A percentile compares a stretch with the other conserved stretches of the same genome.
These are phyloP conservation scores for Neurospora pannonica DNA, from an alignment of 495 filamentous ascomycete genomes.

Conservation along the genomic window DNA sequence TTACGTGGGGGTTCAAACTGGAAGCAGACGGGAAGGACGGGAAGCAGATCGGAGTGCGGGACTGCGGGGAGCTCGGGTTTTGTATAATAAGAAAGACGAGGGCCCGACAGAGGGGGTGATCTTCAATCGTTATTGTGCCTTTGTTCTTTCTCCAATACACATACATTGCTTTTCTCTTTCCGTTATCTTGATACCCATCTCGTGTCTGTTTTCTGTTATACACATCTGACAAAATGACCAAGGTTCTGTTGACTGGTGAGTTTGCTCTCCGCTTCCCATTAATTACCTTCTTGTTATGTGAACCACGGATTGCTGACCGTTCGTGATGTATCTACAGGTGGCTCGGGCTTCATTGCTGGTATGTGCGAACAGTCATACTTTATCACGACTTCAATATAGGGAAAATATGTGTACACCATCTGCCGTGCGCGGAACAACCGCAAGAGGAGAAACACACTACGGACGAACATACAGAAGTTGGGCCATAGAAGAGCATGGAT, in stretches of 20 bases:
- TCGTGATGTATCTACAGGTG: conserved; percentile 17
- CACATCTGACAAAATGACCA: conserved; percentile 38
- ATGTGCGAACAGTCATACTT: conserved; percentile 5
- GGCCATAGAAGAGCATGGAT: not conserved
- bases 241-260: conserved; percentile 50
- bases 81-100: not conserved
- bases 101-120: not conserved
- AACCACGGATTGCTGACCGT: not conserved
- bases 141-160: not conserved
- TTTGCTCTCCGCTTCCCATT: not conserved
- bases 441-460: not conserved
- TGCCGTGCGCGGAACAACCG: not conserved
- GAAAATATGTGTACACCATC: not conserved
- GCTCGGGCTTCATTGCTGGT: conserved; percentile 44
- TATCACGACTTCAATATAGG: not conserved
- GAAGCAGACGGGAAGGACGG: too few relatives aligned
- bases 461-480: not conserved
- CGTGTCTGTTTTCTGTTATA: not conserved
- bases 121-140: not conserved
- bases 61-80: not conserved
- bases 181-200: not conserved
- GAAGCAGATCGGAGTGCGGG: not conserved
- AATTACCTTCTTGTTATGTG: not conserved
- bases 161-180: not conserved
- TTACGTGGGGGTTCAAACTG: not conserved